These are phyloP conservation scores for Pestalotiopsis sp. DNA, from an alignment of 2,329 filamentous ascomycete genomes.

Conservation along the genomic window DNA sequence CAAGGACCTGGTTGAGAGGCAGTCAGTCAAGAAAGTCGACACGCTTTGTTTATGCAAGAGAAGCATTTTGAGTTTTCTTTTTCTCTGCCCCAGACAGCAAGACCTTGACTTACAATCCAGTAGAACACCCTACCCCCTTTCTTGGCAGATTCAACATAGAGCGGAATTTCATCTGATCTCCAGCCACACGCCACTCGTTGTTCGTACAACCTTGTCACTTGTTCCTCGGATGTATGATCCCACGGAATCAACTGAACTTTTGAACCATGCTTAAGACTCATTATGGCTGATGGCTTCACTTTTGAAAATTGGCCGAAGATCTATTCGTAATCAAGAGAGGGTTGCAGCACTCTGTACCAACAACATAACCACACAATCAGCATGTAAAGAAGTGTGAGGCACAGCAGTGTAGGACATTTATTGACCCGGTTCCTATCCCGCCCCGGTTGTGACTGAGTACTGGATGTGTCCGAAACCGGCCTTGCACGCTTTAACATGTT, in stretches of 20 bases:
- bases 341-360: neutral
- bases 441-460: neutral
- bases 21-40: neutral
- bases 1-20: constrained; percentile 26
- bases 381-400: neutral
- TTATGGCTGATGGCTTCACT: neutral
- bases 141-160: constrained; percentile 34
- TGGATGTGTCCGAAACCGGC: neutral
- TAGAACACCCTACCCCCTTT: constrained; percentile 37
- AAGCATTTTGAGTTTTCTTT: no score
- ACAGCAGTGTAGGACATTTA: neutral
- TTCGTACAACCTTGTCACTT: constrained; percentile 39
- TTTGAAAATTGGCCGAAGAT: no score
- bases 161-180: constrained; percentile 36
- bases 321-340: no score
- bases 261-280: neutral
- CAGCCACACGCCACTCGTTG: constrained; percentile 48
- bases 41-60: neutral
- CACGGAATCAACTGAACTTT: constrained; percentile 39
- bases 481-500: neutral
- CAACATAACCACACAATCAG: neutral
- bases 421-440: neutral
- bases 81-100: no score
- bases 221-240: constrained; percentile 39
- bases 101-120: constrained; percentile 36